Evolutionary conservation across 116 monocot genomes (phyloP).

Genomic region (Dioscorea cayenensis): DNA sequence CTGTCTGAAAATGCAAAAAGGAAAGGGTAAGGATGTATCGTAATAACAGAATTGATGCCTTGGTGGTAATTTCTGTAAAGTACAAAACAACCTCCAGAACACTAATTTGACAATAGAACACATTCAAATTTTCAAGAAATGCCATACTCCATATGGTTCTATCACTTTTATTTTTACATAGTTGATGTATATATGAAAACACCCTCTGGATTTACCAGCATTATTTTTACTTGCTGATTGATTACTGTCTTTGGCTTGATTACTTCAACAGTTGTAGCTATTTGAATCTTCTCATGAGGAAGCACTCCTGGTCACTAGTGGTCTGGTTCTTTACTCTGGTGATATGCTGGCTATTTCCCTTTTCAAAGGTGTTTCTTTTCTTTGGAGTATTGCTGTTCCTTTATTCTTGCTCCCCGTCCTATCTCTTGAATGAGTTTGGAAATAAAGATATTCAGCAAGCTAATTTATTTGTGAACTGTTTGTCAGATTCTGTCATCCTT

Average conservation of each 20-base stretch:
- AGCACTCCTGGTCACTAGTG: constrained; percentile 71
- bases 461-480: constrained; percentile 6
- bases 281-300: constrained; percentile 50
- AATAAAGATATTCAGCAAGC: neutral
- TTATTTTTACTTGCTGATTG: neutral
- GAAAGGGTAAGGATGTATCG: no score
- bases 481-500: constrained; percentile 33
- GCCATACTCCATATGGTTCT: no score
- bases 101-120: no score
- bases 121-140: no score
- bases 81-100: no score
- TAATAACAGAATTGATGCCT: no score
- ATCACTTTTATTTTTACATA: neutral
- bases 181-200: no score
- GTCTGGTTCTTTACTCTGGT: constrained; percentile 78
- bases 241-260: neutral
- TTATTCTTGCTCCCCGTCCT: neutral
- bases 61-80: no score
- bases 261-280: neutral
- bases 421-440: neutral
- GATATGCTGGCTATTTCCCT: constrained; percentile 65
- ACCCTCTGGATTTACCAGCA: neutral
- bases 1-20: no score
- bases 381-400: neutral
- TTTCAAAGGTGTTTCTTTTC: constrained; percentile 37